A percentile compares a stretch with the other conserved stretches of the same genome.
Evolutionary conservation across 1,139 yeast species (phyloP).

Genomic region (Taiozyma sp.): DNA sequence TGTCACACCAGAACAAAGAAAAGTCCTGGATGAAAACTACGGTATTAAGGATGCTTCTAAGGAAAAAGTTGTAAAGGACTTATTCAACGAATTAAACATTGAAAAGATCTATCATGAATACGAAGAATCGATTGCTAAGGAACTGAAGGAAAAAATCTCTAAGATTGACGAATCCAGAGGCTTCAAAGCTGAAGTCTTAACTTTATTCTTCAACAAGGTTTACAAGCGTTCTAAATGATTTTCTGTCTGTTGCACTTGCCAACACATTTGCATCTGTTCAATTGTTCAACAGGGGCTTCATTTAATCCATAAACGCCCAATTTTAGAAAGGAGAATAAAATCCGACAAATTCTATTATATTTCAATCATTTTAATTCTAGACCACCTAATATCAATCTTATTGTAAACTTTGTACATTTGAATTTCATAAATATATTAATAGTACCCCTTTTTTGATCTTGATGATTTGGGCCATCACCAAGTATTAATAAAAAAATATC

Average conservation of each 20-base stretch:
- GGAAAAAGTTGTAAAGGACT: conserved; percentile 67
- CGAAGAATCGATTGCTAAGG: conserved; percentile 70
- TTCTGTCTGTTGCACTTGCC: not conserved
- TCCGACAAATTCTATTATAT: not conserved
- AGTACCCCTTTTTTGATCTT: not conserved
- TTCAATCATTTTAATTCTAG: not conserved
- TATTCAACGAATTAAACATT: conserved; percentile 71
- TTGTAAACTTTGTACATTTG: not conserved
- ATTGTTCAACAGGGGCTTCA: not conserved
- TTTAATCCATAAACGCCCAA: not conserved
- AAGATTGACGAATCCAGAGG: conserved; percentile 86
- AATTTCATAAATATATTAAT: not conserved
- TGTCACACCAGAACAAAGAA: conserved; percentile 77
- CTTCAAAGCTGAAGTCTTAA: conserved; percentile 78
- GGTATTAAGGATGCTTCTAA: conserved; percentile 72
- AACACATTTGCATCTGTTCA: not conserved
- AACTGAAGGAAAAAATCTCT: conserved; percentile 60
- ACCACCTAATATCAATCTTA: not conserved
- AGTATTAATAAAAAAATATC: not conserved
- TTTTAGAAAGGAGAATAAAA: no score
- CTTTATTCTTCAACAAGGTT: conserved; percentile 80
- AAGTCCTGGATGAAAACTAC: conserved; percentile 77
- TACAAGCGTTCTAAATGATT: conserved; percentile 84
- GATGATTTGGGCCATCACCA: not conserved
- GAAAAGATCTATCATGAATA: conserved; percentile 68